Base-by-base conservation (phyloP, 2,329 filamentous ascomycete species). In the Pseudomassariella vexata region DNA sequence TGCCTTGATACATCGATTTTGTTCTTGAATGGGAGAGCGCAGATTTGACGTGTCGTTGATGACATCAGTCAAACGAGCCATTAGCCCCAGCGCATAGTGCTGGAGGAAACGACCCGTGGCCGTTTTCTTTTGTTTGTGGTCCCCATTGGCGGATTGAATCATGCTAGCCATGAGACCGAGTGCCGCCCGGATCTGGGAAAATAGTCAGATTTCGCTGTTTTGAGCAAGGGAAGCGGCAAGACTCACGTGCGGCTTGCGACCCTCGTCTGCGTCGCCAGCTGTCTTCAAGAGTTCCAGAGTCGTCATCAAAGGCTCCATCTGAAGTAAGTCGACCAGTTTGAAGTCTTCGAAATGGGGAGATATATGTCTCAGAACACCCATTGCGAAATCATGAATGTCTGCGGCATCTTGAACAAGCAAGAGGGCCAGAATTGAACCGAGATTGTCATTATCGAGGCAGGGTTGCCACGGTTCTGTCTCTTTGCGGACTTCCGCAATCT, bases 231-330 rank as follows among this genome's bases (percentile, higher is more conserved):
- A 27, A 7, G 6, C 12, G 15, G 32, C 29, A 32, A 23, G 37
- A 50, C 74, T 57, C 60, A 87, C 83, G 41, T 74, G 60, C 28
- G 60, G 47, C 39, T 71, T 77, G 27, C 65, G 67, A 11, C 70
- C 60, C 43, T 65, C 77, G 31, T 74, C 68, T 24, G 65, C 78
- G 48, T 90, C 85, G 1, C 79, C 86, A 18, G 85, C 79, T 20
- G 76, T 69, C 56, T 90, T 92, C 8, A 98, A 67, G 11, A 96
- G 71, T 54, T 95, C 85, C 41, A 88, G 79, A 4, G 85, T 79
- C 27, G 85, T 82, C 8, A 76, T 63, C 15, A 88, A 79, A 3
- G 87, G 80, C 45, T 94, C 86, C 18, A 79, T 70, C 42, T 79
- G 77, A 16, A 95, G 68, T 35, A 94, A 64, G 19, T 80, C 76